phyloP scores from a whole-genome alignment of 208 protist genomes.

The Herpetomonas tarakana region DNA sequence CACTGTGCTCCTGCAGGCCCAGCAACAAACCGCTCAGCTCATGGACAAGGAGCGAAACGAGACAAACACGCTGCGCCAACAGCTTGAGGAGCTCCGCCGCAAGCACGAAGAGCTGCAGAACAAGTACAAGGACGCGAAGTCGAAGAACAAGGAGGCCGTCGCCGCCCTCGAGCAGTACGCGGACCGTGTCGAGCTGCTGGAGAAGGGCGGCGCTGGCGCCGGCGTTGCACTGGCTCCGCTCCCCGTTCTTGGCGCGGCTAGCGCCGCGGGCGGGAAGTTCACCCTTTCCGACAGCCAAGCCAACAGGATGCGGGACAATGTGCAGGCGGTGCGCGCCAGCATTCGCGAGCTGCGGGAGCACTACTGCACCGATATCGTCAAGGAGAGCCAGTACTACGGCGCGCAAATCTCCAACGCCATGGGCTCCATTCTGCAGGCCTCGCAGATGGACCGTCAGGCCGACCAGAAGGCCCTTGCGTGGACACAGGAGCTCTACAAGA shows the following conservation, averaged over 20 bases:
- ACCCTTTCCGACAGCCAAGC: conserved; percentile 18
- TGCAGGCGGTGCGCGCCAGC: conserved; percentile 49
- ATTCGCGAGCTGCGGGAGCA: conserved; percentile 73
- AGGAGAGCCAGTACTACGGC: conserved; percentile 61
- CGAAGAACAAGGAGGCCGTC: conserved; percentile 82
- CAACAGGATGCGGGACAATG: conserved; percentile 56
- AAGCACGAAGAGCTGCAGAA: conserved; percentile 87
- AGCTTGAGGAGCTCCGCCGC: conserved; percentile 75
- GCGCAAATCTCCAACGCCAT: conserved; percentile 70
- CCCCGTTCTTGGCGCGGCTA: conserved; percentile 20
- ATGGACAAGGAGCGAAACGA: conserved; percentile 68
- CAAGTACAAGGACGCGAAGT: conserved; percentile 92
- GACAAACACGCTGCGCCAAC: conserved; percentile 43
- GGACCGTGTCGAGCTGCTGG: conserved; percentile 49
- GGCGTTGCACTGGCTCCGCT: conserved; percentile 15
- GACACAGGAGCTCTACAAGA: conserved; percentile 90
- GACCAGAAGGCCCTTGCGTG: conserved; percentile 80
- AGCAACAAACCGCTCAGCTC: conserved; percentile 72
- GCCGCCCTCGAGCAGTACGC: conserved; percentile 62
- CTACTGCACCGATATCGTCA: conserved; percentile 53
- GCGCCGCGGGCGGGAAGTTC: conserved; percentile 4
- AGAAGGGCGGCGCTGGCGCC: conserved; percentile 27
- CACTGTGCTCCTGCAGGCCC: conserved; percentile 58
- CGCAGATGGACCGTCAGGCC: conserved; percentile 55
- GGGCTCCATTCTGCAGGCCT: conserved; percentile 70